phyloP scores from a whole-genome alignment of 305 asterid genomes.

The Solanum hybrid region DNA sequence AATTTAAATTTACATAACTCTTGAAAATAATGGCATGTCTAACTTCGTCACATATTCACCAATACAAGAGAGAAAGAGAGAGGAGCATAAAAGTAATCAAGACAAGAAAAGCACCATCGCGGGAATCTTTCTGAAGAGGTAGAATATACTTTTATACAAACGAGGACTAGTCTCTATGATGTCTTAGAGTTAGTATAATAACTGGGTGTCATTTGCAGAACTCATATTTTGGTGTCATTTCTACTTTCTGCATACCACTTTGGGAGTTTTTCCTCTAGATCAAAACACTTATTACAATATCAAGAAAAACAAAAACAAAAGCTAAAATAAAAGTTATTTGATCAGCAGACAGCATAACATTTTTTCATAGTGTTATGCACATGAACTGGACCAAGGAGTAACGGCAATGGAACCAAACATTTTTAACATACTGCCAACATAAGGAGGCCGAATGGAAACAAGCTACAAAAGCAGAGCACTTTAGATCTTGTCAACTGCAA shows the following conservation, averaged over 20 bases:
- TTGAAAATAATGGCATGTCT: neutral
- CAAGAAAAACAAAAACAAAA: neutral
- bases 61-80: neutral
- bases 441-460: neutral
- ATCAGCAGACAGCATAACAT: neutral
- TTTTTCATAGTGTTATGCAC: neutral
- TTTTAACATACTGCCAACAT: neutral
- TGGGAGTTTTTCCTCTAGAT: neutral
- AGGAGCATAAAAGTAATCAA: neutral
- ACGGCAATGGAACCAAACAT: neutral
- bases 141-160: neutral
- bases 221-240: neutral
- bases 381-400: neutral
- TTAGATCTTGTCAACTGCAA: neutral
- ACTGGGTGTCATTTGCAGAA: neutral
- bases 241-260: neutral
- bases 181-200: neutral
- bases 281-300: neutral
- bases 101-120: neutral
- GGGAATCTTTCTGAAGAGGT: neutral
- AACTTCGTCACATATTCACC: neutral
- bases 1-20: neutral
- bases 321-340: neutral
- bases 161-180: neutral
- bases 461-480: neutral